Evolutionary conservation across 108 stramenopile genomes (phyloP).

Genomic region (Cyclotella baltica): DNA sequence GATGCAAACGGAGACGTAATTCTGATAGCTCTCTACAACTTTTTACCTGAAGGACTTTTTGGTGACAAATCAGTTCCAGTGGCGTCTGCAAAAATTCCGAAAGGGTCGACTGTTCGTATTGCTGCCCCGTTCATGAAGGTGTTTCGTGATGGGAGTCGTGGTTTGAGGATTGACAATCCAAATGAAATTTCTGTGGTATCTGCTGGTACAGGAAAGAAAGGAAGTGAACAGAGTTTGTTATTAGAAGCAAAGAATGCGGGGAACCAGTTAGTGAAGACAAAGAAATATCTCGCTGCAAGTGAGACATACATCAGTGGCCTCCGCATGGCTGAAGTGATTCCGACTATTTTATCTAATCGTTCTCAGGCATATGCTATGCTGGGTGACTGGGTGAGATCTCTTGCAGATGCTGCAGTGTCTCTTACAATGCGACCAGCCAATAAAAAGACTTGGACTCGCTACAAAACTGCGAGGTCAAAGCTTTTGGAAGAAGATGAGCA

Average conservation of each 20-base stretch:
- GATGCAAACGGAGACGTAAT: conserved; percentile 29
- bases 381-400: conserved; percentile 22
- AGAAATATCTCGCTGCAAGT: conserved; percentile 20
- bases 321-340: conserved; percentile 7
- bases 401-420: conserved; percentile 38
- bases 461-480: conserved; percentile 14
- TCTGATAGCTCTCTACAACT: conserved; percentile 27
- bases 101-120: conserved; percentile 32
- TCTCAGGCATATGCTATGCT: conserved; percentile 32
- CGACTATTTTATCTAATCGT: conserved; percentile 32
- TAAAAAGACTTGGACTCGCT: conserved; percentile 35
- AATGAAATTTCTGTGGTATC: conserved; percentile 32
- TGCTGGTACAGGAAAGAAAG: neutral
- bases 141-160: conserved; percentile 38
- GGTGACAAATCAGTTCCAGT: conserved; percentile 31
- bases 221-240: neutral
- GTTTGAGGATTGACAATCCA: conserved; percentile 39
- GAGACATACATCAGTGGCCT: conserved; percentile 24
- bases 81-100: conserved; percentile 27
- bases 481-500: conserved; percentile 18
- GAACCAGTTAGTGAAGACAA: conserved; percentile 25
- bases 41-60: conserved; percentile 27
- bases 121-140: conserved; percentile 34
- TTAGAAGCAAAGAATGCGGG: conserved; percentile 10
- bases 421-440: conserved; percentile 31